Conservation (phyloP, 257 asterid genomes). For the Lycium ferocissimum region DNA sequence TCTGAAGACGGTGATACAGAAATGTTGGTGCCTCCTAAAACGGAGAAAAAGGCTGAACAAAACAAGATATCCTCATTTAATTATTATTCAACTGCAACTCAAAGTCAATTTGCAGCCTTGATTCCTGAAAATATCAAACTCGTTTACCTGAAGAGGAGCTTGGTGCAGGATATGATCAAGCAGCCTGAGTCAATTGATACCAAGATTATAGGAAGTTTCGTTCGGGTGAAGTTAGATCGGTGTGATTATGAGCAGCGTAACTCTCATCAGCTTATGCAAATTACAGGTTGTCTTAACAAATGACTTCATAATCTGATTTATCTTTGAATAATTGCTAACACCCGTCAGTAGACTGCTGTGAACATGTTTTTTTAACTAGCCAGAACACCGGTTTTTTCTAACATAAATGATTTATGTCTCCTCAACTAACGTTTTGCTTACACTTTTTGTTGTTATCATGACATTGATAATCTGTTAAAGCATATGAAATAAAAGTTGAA, state of each 20-base stretch:
- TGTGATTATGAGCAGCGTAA: constrained; percentile 46
- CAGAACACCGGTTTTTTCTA: not conserved
- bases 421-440: not conserved
- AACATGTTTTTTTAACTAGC: not conserved
- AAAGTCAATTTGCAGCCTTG: constrained; percentile 62
- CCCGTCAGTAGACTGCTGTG: not conserved
- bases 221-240: constrained; percentile 61
- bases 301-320: constrained; percentile 12
- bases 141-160: constrained; percentile 71
- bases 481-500: constrained; percentile 19
- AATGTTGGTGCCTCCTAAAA: constrained; percentile 35
- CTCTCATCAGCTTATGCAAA: constrained; percentile 69
- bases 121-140: constrained; percentile 70
- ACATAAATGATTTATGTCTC: not conserved
- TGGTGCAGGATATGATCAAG: constrained; percentile 60
- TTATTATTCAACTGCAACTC: constrained; percentile 28
- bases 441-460: not conserved
- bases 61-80: constrained; percentile 1
- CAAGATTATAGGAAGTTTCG: constrained; percentile 77
- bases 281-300: constrained; percentile 60
- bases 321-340: constrained; percentile 12
- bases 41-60: constrained; percentile 36
- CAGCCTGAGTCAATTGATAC: constrained; percentile 64
- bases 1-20: constrained; percentile 41
- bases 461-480: constrained; percentile 21